Percentiles rank a stretch among this genome's conserved stretches.
Conservation (phyloP, 257 asterid species). For the Scutellaria baicalensis region DNA sequence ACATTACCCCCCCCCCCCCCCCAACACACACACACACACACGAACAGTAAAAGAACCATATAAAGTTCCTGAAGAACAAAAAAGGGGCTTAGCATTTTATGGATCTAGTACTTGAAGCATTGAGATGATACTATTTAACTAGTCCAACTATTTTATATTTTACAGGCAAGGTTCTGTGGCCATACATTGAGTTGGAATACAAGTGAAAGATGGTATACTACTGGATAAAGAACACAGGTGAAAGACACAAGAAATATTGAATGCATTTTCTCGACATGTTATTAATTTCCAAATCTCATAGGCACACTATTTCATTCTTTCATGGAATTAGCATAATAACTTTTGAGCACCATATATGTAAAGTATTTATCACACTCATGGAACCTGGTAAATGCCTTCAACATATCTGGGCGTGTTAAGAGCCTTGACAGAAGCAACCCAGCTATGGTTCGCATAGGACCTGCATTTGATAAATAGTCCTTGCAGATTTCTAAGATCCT, state of each 20-base stretch:
- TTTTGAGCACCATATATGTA: neutral
- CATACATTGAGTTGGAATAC: neutral
- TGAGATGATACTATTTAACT: neutral
- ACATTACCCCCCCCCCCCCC: neutral
- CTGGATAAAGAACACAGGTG: neutral
- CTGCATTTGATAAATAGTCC: constrained; percentile 81
- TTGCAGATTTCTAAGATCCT: constrained; percentile 65
- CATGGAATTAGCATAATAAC: neutral
- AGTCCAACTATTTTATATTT: neutral
- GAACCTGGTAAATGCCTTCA: constrained; percentile 71
- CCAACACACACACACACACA: neutral
- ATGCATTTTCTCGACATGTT: neutral
- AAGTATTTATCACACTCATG: neutral
- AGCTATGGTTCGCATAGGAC: constrained; percentile 90
- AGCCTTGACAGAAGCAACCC: constrained; percentile 87
- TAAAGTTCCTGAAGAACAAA: neutral
- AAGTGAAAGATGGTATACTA: neutral
- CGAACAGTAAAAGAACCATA: neutral
- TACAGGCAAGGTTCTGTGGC: neutral
- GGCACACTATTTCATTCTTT: neutral
- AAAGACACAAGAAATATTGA: neutral
- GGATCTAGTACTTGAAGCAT: constrained; percentile 1
- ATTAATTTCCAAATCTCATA: neutral
- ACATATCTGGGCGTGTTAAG: constrained; percentile 92
- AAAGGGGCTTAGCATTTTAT: neutral